Evolutionary conservation across 176 grass and related monocot genomes (phyloP), one percentile per base, ranked within the genome.

Genomic region (Raddia distichophylla): DNA sequence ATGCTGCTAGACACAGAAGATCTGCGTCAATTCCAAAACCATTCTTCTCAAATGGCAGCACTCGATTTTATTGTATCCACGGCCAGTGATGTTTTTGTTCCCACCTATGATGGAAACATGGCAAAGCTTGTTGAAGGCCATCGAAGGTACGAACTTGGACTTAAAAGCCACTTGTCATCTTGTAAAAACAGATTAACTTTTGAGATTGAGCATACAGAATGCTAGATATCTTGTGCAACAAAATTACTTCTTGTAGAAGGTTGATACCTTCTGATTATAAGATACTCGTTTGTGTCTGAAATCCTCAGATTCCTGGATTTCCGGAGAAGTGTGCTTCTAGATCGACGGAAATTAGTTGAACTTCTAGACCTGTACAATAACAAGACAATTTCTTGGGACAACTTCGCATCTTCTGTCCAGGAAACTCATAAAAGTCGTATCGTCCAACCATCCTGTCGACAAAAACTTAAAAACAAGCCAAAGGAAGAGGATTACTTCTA

Each of bases 401-500:
- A 87, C 18, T 94, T 98, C 86, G 75, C 81, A 50, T 89, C 79
- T 58, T 86, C 85, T 80, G 88, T 89, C 73, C 80, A 20, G 72
- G 72, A 89, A 85, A 60, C 62, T 79, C 78, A 89, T 67, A 76
- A 83, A 54, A 74, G n/a, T 12, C 89, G 45, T 76, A 19, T 81
- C 22, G 92, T 89, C 9, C 85, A 94, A 82, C 86, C 90, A 62
- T 80, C 81, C 16, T 98, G 95, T 87, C 76, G 95, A 63, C 89
- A n/a, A 55, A 79, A 91, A 77, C 57, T 94, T 75, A 78, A 80
- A 47, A 89, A 79, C 69, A 98, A 90, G 82, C 92, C 87, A 4
- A 98, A 98, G 73, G 95, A 98, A 69, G 95, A 98, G 87, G 95
- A 98, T 84, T 98, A 98, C 77, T 98, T 98, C 78, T 98, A 94